These are phyloP conservation scores for Earliella scabrosa DNA, from an alignment of 1,284 basidiomycete genomes.

Conservation along the genomic window DNA sequence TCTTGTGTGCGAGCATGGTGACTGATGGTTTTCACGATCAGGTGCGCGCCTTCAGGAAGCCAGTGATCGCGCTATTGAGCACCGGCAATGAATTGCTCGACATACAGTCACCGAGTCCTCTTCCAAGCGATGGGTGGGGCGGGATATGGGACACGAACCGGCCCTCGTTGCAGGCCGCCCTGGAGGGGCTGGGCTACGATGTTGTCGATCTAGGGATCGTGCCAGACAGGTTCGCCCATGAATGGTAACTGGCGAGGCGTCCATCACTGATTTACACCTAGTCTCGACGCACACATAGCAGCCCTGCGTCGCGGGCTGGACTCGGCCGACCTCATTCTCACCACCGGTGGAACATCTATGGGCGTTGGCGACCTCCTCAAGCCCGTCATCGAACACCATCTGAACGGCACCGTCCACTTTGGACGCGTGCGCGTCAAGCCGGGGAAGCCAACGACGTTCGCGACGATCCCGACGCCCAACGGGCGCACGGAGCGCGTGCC, in stretches of 20 bases:
- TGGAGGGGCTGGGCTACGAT: constrained; percentile 77
- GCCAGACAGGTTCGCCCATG: constrained; percentile 59
- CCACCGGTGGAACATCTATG: constrained; percentile 92
- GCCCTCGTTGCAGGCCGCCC: constrained; percentile 72
- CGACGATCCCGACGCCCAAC: constrained; percentile 59
- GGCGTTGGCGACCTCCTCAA: constrained; percentile 86
- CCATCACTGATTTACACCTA: constrained; percentile 29
- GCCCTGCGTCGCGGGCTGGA: constrained; percentile 62
- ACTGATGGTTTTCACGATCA: constrained; percentile 43
- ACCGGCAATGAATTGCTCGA: constrained; percentile 87
- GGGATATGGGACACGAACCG: constrained; percentile 86
- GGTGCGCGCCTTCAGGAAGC: constrained; percentile 72
- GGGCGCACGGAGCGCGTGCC: constrained; percentile 47
- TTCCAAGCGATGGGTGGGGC: constrained; percentile 56
- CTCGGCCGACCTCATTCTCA: constrained; percentile 75
- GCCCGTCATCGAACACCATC: constrained; percentile 82
- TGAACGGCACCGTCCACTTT: constrained; percentile 79
- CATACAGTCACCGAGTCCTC: constrained; percentile 47
- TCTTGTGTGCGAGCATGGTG: not conserved
- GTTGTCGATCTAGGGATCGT: constrained; percentile 85
- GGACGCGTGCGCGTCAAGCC: constrained; percentile 76
- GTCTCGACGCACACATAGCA: constrained; percentile 63
- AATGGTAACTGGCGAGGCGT: no score
- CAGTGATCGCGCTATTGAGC: constrained; percentile 79
- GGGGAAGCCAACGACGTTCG: constrained; percentile 88